These are phyloP conservation scores for Discostella stelligeroides DNA, from an alignment of 108 stramenopile genomes.

Conservation along the genomic window DNA sequence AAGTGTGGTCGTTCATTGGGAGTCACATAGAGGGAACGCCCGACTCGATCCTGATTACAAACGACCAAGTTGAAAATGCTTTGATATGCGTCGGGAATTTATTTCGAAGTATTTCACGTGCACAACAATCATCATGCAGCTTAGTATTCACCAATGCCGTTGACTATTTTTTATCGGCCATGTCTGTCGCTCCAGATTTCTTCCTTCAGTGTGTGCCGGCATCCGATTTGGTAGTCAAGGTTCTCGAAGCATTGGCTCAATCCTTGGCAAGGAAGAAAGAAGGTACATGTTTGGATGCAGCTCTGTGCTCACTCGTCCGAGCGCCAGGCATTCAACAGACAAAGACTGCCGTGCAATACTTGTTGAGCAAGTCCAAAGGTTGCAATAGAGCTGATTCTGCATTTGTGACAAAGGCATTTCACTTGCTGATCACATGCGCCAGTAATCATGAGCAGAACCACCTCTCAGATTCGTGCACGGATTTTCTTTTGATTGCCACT, in stretches of 20 bases:
- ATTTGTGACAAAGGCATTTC: conserved; percentile 28
- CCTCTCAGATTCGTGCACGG: conserved; percentile 18
- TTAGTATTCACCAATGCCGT: conserved; percentile 19
- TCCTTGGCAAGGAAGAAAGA: conserved; percentile 1
- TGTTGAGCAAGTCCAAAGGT: conserved; percentile 6
- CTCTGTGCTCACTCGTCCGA: conserved; percentile 44
- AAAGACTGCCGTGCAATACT: conserved; percentile 4
- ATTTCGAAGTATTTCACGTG: conserved; percentile 15
- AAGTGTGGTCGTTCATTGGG: conserved; percentile 30
- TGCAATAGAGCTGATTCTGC: conserved; percentile 3
- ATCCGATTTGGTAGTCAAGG: conserved; percentile 10
- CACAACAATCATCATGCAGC: conserved; percentile 1
- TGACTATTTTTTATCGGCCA: conserved; percentile 41
- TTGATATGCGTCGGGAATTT: background rate
- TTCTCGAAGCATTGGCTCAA: conserved; percentile 20
- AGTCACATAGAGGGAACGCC: background rate
- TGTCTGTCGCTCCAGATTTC: conserved; percentile 16
- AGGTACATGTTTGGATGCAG: conserved; percentile 33
- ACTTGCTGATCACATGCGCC: conserved; percentile 31
- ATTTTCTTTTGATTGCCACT: conserved; percentile 33
- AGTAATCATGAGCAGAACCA: conserved; percentile 40
- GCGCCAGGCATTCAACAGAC: conserved; percentile 14
- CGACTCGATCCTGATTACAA: background rate
- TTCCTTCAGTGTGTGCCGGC: conserved; percentile 14
- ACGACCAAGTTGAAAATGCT: background rate